Evolutionary conservation across 2,329 filamentous ascomycete genomes (phyloP), one percentile per base, ranked within the genome.

Genomic region (Pseudocercospora musae): DNA sequence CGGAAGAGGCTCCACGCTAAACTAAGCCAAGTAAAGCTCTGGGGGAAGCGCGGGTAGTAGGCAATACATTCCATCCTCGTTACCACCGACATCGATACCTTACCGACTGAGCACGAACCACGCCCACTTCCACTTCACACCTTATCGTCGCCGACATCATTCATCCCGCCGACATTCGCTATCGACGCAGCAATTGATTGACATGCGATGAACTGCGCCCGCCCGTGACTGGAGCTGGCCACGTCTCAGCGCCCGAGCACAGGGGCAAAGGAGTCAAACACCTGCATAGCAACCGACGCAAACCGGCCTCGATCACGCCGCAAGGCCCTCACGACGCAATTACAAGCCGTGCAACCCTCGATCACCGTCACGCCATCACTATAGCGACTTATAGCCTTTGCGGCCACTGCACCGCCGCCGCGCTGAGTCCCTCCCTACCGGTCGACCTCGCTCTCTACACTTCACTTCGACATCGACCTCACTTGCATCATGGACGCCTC

Each of bases 401-500:
- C 21, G 13, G 27, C 7, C 21, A n/a, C 25, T 25, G 21, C 25
- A 23, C 48, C 21, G 15, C 54, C 33, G 54, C 54, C n/a, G 21
- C 18, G 54, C 54, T 29, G 15, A 15, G 33, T 21, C 55, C n/a
- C 13, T 20, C 40, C 29, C 21, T 25, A 15, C 27, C 55, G 31
- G 11, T 27, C 55, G 20, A n/a, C 18, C 10, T 42, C 57, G 33
- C 33, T 59, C 46, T 55, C n/a, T 46, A 48, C 33, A 33, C 53
- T 52, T 29, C 58, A 25, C 27, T 40, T 18, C n/a, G 37, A 21
- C 25, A 40, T 23, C 59, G 8, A 27, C 15, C 53, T 33, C 40
- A 20, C 42, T 40, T 40, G 37, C 37, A 57, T 21, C 57, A 68
- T 68, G 66, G 63, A 62, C 23, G 27, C 46, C 29, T 55, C 60